Base-by-base conservation (phyloP, 257 asterid genomes). In the Scutellaria galericulata region DNA sequence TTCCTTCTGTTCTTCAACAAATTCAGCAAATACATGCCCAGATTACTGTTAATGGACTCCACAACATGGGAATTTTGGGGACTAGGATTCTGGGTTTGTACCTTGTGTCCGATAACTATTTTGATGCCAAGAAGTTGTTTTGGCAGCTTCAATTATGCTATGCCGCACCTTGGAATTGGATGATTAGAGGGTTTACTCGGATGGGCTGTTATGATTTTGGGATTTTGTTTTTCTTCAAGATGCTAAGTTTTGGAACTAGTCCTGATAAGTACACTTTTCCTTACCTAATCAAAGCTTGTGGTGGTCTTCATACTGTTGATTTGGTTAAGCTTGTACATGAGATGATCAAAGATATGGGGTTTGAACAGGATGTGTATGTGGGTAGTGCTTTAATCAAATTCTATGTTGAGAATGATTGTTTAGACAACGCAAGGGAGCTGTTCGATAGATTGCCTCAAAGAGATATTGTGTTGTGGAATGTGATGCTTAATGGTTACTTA, bases 131-230 rank as follows among this genome's bases (percentile, higher is more conserved):
- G 83, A 86, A 78, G 5, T 60, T 94, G 42, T 94, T 94, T 50
- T 74, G 63, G 74, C 95, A 81, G 88, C 96, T 94, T 46, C 84
- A 80, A n/a, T 63, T 91, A 72, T 68, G 83, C 74, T 91, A 86
- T 57, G 96, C 98, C 45, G 89, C 97, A 50, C 98, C 98, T 82
- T 93, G 98, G 98, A 91, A 94, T 89, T 91, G 97, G 98, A 84
- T 94, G 95, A 89, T 18, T 18, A 18, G 18, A 18, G 18, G 18
- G 18, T 18, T 18, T 18, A 18, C 18, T 18, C 18, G 18, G 18
- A 18, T 18, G 18, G 18, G 18, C 18, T 18, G 18, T 18, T 18
- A 18, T 18, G 80, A 89, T 47, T 73, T 56, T 53, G 95, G 95
- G 24, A 40, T 94, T 54, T 75, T 88, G 78, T 81, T 91, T 73